Evolutionary conservation across 306 rosid species (phyloP), one percentile per base, ranked within the genome.

Genomic region (Senna tora): DNA sequence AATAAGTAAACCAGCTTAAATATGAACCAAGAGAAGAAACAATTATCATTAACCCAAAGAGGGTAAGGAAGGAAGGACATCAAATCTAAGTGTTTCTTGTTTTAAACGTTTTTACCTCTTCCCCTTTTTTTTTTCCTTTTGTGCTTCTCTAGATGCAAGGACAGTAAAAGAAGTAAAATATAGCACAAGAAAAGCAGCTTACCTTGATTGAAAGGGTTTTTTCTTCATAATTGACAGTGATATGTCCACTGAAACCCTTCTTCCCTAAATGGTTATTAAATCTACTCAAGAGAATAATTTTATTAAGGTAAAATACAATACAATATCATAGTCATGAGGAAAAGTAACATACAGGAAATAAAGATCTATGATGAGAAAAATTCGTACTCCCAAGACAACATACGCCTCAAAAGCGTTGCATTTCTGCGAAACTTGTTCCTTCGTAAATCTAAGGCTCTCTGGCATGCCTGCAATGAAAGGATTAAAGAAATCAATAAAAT

Each of bases 231-330:
- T 71, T 75, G 53, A 94, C 84, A 78, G 71, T 85, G 73, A 89
- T 87, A 39, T 71, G 74, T 38, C 98, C 98, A 76, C 97, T 86
- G 77, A 91, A 84, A 63, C 98, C 98, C 72, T 94, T 94, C 84
- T 81, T 94, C 47, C 82, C 71, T 85, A 94, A 84, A 85, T 94
- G 90, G 32, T 78, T 74, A 84, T 91, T 91, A 67, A 91, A 94
- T 77, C 98, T 94, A 69, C 72, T 57, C 28, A 65, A 19, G 51
- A 47, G 67, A 72, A 82, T 12, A 20, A 59, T 78, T 56, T 19
- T 49, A 64, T 22, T 16, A 42, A 41, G 65, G 15, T 61, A 34
- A 45, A 73, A 9, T 15, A 2, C 14, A 21, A 10, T 5, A 65
- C 25, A 34, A 16, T 19, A 1, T 51, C 54, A 36, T 25, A 28